A percentile compares a stretch with the other conserved stretches of the same genome.
These are phyloP conservation scores for Phytopythium litorale DNA, from an alignment of 352 stramenopile species.

Conservation along the genomic window DNA sequence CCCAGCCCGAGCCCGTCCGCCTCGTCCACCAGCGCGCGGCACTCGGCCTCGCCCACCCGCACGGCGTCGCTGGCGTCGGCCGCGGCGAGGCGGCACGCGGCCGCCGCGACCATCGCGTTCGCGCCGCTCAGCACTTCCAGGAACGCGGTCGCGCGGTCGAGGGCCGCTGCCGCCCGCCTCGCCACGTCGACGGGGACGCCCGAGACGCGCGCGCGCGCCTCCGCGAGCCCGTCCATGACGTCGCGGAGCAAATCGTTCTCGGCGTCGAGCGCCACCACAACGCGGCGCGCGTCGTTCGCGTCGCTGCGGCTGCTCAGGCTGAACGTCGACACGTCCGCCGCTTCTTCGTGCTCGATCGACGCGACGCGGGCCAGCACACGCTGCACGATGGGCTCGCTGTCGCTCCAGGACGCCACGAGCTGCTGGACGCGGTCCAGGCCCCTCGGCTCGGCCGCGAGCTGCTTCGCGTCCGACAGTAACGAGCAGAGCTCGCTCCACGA, in stretches of 20 bases:
- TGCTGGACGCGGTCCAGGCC: conserved; percentile 20
- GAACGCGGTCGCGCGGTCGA: conserved; percentile 17
- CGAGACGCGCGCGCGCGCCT: background rate
- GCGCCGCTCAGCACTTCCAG: conserved; percentile 26
- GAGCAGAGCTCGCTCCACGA: conserved; percentile 11
- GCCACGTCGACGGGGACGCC: background rate
- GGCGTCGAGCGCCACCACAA: conserved; percentile 1
- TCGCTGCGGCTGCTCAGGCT: background rate
- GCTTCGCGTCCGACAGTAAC: conserved; percentile 21
- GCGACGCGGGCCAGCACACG: conserved; percentile 19
- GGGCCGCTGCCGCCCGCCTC: conserved; percentile 5
- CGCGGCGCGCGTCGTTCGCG: background rate
- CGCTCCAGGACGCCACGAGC: conserved; percentile 25
- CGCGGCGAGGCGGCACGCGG: background rate
- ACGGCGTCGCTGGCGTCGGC: background rate
- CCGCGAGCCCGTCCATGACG: conserved; percentile 2
- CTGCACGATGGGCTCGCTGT: conserved; percentile 11
- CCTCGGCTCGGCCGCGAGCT: conserved; percentile 18
- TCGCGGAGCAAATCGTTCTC: background rate
- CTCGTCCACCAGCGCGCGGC: conserved; percentile 19
- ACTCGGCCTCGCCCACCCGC: conserved; percentile 5
- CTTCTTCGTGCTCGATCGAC: conserved; percentile 21
- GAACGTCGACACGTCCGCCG: conserved; percentile 6
- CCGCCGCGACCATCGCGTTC: conserved; percentile 18
- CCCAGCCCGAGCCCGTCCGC: conserved; percentile 21